Evolutionary conservation across 1,284 basidiomycete genomes (phyloP), one percentile per base, ranked within the genome.

Genomic region (Stereum hirsutum): DNA sequence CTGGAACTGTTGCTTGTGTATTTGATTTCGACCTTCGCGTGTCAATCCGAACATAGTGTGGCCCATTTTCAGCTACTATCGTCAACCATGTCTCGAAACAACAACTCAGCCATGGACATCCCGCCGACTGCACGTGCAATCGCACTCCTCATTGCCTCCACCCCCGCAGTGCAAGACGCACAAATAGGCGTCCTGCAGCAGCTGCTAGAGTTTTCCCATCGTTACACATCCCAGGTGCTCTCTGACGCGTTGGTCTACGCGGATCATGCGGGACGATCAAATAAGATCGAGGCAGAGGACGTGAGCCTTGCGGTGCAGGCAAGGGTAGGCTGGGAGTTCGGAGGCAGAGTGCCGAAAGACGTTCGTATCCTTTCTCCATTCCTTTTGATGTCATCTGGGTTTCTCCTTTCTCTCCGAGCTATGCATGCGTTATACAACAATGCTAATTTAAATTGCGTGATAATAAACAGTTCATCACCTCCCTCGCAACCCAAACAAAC

Each of bases 161-260:
- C 91, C n/a, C 93, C 95, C 4, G 75, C 83, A 4, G 84, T 98
- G 0, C 82, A 92, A 49, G 94, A 98, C 64, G 83, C 88, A 5
- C 93, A 98, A 54, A 93, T 94, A 5, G 85, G 85, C 2, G 95
- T 98, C 2, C 74, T 99, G 2, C 87, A 95, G 54, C 94, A 97
- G 60, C 76, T 99, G 4, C 78, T 98, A 44, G 95, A 99, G 64
- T 97, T 99, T 60, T 83, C 95, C 0, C 86, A 97, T 61, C 75
- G 95, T 64, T 99, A 99, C 64, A 93, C 93, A 0, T 75, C 85
- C 23, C 93, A 98, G 52, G 86, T 97, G 12, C 68, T 99, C 34
- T 82, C 83, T 6, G 90, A 95, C 58, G 91, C 94, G 10, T 80
- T 89, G 48, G 80, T 93, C 20, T 95, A 97, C 59, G 86, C 93